Evolutionary conservation across 805 yeast species (phyloP).

Genomic region (Candida tammaniensis): DNA sequence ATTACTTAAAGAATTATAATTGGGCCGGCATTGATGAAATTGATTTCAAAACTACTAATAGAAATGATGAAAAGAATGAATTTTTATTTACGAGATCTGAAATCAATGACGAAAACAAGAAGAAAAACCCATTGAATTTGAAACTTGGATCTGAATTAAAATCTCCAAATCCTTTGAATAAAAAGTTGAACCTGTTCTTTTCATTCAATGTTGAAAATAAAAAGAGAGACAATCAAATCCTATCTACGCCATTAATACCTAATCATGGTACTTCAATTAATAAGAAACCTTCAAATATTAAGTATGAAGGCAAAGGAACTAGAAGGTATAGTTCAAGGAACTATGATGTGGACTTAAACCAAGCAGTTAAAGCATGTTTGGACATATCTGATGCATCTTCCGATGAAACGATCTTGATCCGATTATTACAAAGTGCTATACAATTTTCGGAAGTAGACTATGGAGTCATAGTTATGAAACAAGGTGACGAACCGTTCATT

Average conservation of each 20-base stretch:
- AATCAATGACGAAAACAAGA: neutral
- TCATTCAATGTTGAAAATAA: neutral
- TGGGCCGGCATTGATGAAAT: slow-evolving; percentile 28
- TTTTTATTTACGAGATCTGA: neutral
- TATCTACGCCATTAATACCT: neutral
- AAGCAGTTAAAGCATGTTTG: slow-evolving; percentile 46
- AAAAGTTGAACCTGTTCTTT: slow-evolving; percentile 7
- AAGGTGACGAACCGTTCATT: slow-evolving; percentile 21
- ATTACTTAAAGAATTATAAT: slow-evolving; percentile 20
- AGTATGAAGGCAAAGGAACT: neutral
- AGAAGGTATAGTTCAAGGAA: neutral
- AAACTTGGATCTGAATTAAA: neutral
- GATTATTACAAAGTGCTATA: slow-evolving; percentile 38
- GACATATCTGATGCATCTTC: slow-evolving; percentile 47
- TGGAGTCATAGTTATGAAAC: slow-evolving; percentile 28
- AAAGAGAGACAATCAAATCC: slow-evolving; percentile 2
- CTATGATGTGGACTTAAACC: slow-evolving; percentile 18
- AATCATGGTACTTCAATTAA: neutral
- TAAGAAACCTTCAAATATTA: neutral
- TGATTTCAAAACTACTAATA: neutral
- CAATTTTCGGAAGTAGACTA: slow-evolving; percentile 31
- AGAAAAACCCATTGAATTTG: neutral
- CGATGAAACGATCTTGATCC: slow-evolving; percentile 32
- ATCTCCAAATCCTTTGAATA: slow-evolving; percentile 9
- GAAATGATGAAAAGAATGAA: neutral